A percentile compares a stretch with the other conserved stretches of the same genome.
phyloP scores from a whole-genome alignment of 148 eudicot genomes.

The Dianthus caryophyllus region DNA sequence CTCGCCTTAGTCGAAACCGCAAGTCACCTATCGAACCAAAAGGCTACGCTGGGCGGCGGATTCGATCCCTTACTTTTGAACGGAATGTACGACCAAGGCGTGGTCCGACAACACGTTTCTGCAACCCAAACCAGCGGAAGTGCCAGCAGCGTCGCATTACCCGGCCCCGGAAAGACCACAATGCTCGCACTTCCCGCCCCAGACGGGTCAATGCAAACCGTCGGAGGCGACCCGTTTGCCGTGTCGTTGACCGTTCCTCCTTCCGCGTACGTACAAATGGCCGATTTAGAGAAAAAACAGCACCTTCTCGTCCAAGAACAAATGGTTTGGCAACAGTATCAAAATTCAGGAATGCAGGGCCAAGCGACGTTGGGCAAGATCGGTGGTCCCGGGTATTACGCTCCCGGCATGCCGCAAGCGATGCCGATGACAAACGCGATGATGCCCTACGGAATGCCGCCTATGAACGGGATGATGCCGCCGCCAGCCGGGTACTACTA shows the following conservation, averaged over 20 bases:
- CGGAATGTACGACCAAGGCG: constrained; percentile 72
- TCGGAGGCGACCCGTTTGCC: constrained; percentile 69
- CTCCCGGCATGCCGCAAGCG: constrained; percentile 44
- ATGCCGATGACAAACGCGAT: constrained; percentile 28
- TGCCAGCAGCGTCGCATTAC: constrained; percentile 77
- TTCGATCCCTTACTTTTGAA: constrained; percentile 58
- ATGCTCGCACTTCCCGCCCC: constrained; percentile 82
- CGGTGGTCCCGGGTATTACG: constrained; percentile 46
- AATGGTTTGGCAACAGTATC: constrained; percentile 76
- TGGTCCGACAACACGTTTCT: constrained; percentile 60
- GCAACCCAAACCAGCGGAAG: constrained; percentile 57
- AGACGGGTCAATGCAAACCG: constrained; percentile 55
- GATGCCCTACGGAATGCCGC: constrained; percentile 87
- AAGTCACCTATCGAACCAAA: constrained; percentile 56
- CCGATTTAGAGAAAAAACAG: constrained; percentile 89
- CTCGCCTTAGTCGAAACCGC: constrained; percentile 74
- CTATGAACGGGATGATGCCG: constrained; percentile 17
- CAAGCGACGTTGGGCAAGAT: constrained; percentile 64
- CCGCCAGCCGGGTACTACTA: constrained; percentile 70
- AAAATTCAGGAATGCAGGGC: constrained; percentile 77
- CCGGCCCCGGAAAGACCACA: constrained; percentile 41
- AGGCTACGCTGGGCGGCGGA: constrained; percentile 61
- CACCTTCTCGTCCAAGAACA: constrained; percentile 76
- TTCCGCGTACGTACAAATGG: constrained; percentile 82
- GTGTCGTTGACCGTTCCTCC: constrained; percentile 68